Conservation (phyloP, 306 rosid genomes). For the Astragalus membranaceus region DNA sequence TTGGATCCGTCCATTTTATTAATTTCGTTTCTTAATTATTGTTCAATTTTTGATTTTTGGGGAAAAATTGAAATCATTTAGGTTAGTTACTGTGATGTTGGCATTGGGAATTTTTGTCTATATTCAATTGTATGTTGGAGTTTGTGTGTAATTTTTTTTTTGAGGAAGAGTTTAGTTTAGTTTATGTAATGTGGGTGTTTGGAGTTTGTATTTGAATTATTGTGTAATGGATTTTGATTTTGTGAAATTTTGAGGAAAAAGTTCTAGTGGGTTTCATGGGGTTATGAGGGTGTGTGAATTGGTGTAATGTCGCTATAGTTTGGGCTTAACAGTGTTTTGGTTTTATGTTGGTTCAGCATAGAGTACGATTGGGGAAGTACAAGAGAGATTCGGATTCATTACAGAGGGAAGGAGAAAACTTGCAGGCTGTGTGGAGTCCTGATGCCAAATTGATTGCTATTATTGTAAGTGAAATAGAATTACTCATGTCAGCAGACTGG, state of each 20-base stretch:
- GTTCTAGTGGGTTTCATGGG: slow-evolving; percentile 19
- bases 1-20: not conserved
- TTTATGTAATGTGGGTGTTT: slow-evolving; percentile 20
- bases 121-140: not conserved
- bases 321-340: slow-evolving; percentile 33
- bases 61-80: not conserved
- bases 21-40: not conserved
- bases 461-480: slow-evolving; percentile 49
- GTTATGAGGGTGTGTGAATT: not conserved
- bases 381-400: slow-evolving; percentile 78
- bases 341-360: slow-evolving; percentile 60
- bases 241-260: not conserved
- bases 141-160: not conserved
- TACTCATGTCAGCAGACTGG: not conserved
- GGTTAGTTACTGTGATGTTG: not conserved
- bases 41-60: not conserved
- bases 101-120: not conserved
- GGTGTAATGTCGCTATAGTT: slow-evolving; percentile 20
- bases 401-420: slow-evolving; percentile 78
- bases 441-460: slow-evolving; percentile 80
- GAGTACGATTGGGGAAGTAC: slow-evolving; percentile 88
- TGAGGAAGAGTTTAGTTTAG: not conserved
- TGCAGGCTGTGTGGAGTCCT: slow-evolving; percentile 97
- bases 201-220: slow-evolving; percentile 13
- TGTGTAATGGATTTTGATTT: not conserved